Percentiles rank a stretch among this genome's conserved stretches.
Conservation (phyloP, 345 rosid species). For the Psidium friedrichsthalianum region DNA sequence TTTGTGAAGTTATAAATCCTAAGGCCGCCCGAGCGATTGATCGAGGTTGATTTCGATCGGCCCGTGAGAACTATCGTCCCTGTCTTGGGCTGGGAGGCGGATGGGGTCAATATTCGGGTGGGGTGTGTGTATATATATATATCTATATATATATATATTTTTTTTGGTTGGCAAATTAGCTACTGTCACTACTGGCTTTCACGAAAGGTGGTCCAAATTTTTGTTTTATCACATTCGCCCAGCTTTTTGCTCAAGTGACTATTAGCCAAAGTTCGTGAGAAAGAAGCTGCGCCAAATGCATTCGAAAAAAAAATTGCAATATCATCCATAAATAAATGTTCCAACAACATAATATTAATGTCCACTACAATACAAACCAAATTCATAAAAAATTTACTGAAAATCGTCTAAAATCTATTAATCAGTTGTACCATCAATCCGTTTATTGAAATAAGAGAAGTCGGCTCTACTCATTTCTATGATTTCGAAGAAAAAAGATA, state of each 20-base stretch:
- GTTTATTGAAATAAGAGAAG: not conserved
- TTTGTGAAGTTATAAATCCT: too few relatives aligned
- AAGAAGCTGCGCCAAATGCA: not conserved
- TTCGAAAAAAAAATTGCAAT: not conserved
- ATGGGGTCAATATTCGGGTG: too few relatives aligned
- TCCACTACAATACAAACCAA: not conserved
- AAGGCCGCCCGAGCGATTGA: too few relatives aligned
- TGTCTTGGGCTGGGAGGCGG: too few relatives aligned
- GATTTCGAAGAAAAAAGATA: not conserved
- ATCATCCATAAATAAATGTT: not conserved
- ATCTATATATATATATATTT: too few relatives aligned
- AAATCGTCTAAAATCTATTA: not conserved
- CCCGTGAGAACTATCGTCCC: too few relatives aligned
- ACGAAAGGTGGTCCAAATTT: not conserved
- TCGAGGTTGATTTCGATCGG: too few relatives aligned
- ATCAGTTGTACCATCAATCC: fast-evolving
- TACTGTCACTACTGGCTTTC: not conserved
- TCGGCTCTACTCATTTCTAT: not conserved
- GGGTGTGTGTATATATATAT: not conserved
- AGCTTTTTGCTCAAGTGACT: not conserved
- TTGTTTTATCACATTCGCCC: not conserved
- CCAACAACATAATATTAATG: not conserved
- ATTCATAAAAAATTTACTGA: not conserved
- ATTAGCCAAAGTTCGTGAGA: not conserved
- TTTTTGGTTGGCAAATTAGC: too few relatives aligned